Base-by-base conservation (phyloP, 2,329 filamentous ascomycete genomes). In the Aspergillus sp. region DNA sequence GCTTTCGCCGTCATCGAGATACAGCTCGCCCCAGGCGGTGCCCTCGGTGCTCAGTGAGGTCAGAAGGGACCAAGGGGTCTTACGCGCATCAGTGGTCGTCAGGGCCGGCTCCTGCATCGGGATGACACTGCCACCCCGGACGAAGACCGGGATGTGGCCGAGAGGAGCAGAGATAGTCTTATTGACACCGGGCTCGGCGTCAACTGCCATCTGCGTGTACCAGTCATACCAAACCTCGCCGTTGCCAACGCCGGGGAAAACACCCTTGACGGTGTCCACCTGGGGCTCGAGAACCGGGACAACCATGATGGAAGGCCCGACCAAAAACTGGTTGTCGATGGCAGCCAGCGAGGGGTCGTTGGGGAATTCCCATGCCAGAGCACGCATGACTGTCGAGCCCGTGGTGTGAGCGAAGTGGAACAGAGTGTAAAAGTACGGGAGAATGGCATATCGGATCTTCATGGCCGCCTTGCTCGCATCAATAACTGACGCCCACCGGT, bases 381-480 rank as follows among this genome's bases (percentile, higher is more conserved):
- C 87, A 14, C 87, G 81, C 82, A 91, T 85, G 38, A 89, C 86
- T 0, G 87, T 89, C 11, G 77, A 81, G 1, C 87, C 88, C 0
- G 79, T 82, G 2, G 77, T 79, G 67, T 88, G 83, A 0, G 87
- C 85, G 9, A 78, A 69, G 60, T 88, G 80, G 74, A 90, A 85
- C 1, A 88, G 77, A 0, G 88, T 90, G 72, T 92, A 92, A 56
- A 90, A 79, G 70, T 91, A 91, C 0, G 87, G 87, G 1, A 92
- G 76, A 0, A 92, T 75, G n/a, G 80, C 72, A 65, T 90, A 91
- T 22, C 88, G 82, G 56, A 90, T 86, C 4, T 76, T 70, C 82
- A 90, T 90, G 1, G 86, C 88, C 0, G 70, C 74, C 56, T 80
- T 82, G 16, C 81, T 78, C 0, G 88, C 86, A 3, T 83, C 79